These are phyloP conservation scores for Pestalotiopsis sp. DNA, from an alignment of 2,329 filamentous ascomycete species.

Conservation along the genomic window DNA sequence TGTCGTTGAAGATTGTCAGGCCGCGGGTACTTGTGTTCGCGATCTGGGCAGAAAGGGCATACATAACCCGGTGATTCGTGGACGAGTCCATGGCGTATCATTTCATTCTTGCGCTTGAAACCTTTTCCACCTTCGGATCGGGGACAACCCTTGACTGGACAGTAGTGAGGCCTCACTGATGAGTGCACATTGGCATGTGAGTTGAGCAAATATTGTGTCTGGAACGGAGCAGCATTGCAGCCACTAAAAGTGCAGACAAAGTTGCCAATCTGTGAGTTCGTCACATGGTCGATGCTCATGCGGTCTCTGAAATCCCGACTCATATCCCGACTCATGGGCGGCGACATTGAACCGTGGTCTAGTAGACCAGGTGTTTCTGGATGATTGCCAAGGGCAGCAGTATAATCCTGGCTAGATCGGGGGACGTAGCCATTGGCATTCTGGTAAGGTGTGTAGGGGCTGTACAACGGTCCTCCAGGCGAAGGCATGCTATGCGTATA, in stretches of 20 bases:
- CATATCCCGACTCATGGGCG: constrained; percentile 42
- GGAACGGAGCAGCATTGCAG: constrained; percentile 73
- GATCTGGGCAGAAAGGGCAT: constrained; percentile 92
- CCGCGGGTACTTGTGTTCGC: constrained; percentile 91
- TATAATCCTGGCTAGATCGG: constrained; percentile 42
- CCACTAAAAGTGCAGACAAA: constrained; percentile 63
- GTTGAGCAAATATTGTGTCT: constrained; percentile 76
- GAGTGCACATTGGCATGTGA: constrained; percentile 78
- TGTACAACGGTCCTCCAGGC: constrained; percentile 39
- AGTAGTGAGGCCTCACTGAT: constrained; percentile 66
- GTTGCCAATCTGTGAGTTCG: constrained; percentile 50
- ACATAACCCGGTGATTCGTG: constrained; percentile 94
- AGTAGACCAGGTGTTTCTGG: constrained; percentile 41
- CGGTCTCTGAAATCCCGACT: constrained; percentile 35
- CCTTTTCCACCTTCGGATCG: constrained; percentile 66
- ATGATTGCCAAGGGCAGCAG: constrained; percentile 36
- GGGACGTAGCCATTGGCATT: constrained; percentile 28
- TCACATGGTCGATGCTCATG: constrained; percentile 62
- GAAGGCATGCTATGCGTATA: constrained; percentile 49
- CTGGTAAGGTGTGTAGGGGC: constrained; percentile 38
- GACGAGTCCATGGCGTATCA: constrained; percentile 80
- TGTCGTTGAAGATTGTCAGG: constrained; percentile 96
- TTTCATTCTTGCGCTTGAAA: constrained; percentile 74
- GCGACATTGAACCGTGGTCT: constrained; percentile 44
- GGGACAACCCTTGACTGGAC: constrained; percentile 62